These are phyloP conservation scores for Saccharum officinarum DNA, from an alignment of 176 grass and related monocot species.

Conservation along the genomic window DNA sequence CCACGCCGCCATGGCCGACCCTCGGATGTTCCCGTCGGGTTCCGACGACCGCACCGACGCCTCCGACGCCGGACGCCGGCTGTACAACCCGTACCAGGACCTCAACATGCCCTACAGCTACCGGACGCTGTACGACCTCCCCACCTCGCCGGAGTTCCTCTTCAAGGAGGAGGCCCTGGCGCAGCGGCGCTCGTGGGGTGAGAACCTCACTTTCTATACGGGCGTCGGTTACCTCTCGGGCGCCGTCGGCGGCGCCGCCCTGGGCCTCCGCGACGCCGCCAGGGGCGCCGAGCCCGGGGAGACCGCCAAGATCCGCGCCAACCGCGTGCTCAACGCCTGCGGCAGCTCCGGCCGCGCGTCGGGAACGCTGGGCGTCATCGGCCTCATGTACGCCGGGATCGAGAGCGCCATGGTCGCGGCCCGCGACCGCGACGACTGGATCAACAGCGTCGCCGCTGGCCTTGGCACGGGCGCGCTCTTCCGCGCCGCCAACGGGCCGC, in stretches of 20 bases:
- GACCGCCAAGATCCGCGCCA: constrained; percentile 74
- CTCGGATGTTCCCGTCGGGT: constrained; percentile 43
- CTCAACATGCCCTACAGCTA: constrained; percentile 65
- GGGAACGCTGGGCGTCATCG: constrained; percentile 76
- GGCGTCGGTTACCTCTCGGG: constrained; percentile 82
- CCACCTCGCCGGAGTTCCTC: constrained; percentile 92
- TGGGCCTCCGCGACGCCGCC: constrained; percentile 70
- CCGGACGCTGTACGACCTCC: constrained; percentile 72
- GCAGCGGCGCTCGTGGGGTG: constrained; percentile 92
- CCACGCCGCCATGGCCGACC: constrained; percentile 66
- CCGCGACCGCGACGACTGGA: constrained; percentile 84
- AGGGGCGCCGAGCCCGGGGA: constrained; percentile 61
- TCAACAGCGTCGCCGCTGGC: constrained; percentile 81
- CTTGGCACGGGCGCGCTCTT: constrained; percentile 81
- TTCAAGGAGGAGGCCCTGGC: constrained; percentile 83
- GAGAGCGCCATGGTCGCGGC: constrained; percentile 83
- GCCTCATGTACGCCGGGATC: constrained; percentile 88
- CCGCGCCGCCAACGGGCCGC: constrained; percentile 72
- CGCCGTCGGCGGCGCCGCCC: constrained; percentile 56
- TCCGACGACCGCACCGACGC: constrained; percentile 38
- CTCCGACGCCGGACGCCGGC: constrained; percentile 28
- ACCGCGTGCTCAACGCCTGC: constrained; percentile 86
- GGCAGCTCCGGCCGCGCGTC: constrained; percentile 71
- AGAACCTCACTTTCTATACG: constrained; percentile 96
- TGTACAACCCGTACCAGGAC: constrained; percentile 80